phyloP scores from a whole-genome alignment of 2,329 filamentous ascomycete species.

The Sordariomycetes sp. region DNA sequence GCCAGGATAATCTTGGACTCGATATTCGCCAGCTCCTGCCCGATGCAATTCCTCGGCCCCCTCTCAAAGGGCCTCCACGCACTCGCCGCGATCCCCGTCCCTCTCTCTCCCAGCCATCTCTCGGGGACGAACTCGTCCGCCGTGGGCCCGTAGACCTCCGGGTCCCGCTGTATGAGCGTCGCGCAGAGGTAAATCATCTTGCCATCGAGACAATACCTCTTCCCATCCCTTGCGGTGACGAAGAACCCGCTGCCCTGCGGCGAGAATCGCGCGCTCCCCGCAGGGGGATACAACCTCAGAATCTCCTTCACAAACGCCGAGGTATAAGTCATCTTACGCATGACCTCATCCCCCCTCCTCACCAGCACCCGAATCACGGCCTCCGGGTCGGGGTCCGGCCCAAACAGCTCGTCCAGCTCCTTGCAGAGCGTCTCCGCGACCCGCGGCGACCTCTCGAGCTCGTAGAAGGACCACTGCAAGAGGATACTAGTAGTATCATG shows the following conservation, averaged over 20 bases:
- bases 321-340: constrained; percentile 19
- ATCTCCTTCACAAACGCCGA: constrained; percentile 23
- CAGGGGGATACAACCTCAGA: constrained; percentile 20
- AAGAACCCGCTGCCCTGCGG: constrained; percentile 13
- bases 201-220: constrained; percentile 17
- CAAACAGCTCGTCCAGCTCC: constrained; percentile 22
- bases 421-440: constrained; percentile 14
- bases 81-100: constrained; percentile 10
- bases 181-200: constrained; percentile 19
- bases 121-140: constrained; percentile 23
- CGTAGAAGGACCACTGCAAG: constrained; percentile 21
- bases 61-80: constrained; percentile 40
- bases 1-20: constrained; percentile 35
- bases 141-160: constrained; percentile 18
- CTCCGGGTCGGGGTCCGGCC: constrained; percentile 12
- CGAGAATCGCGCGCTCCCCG: constrained; percentile 14
- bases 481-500: constrained; percentile 25
- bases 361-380: constrained; percentile 1
- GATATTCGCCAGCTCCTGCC: constrained; percentile 38
- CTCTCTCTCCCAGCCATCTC: constrained; percentile 16
- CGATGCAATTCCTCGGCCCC: constrained; percentile 39
- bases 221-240: constrained; percentile 14
- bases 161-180: constrained; percentile 20
- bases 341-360: constrained; percentile 14
- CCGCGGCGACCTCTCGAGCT: constrained; percentile 17